Conservation (phyloP, 352 stramenopile species). For the Phytophthora hibernalis region DNA sequence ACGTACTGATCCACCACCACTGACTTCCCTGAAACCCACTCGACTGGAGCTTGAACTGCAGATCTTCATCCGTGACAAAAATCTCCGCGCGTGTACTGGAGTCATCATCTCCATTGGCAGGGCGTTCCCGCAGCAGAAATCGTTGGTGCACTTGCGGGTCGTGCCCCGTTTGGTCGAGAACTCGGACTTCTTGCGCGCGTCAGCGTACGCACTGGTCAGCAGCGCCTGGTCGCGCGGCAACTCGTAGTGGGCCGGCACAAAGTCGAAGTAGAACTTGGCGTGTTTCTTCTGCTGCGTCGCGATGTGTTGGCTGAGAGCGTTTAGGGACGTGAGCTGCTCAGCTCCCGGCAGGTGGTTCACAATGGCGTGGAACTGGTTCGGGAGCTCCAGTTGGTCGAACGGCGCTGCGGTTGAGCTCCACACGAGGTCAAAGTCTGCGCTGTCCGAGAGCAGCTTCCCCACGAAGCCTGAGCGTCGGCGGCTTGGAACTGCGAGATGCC, state of each 20-base stretch:
- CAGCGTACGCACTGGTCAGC: conserved; percentile 54
- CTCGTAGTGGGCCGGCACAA: conserved; percentile 60
- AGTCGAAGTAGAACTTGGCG: conserved; percentile 76
- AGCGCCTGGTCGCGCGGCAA: conserved; percentile 66
- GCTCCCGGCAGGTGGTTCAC: conserved; percentile 79
- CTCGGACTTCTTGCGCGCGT: conserved; percentile 55
- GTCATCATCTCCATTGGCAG: conserved; percentile 44
- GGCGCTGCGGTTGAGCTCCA: conserved; percentile 51
- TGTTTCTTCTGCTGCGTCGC: conserved; percentile 51
- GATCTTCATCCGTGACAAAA: conserved; percentile 57
- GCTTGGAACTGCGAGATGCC: conserved; percentile 61
- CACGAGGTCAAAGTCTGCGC: conserved; percentile 70
- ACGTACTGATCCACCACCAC: conserved; percentile 81
- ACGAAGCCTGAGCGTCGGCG: conserved; percentile 37
- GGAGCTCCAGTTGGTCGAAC: conserved; percentile 50
- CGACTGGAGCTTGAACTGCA: conserved; percentile 53
- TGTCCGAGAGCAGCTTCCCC: conserved; percentile 52
- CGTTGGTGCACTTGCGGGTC: conserved; percentile 67
- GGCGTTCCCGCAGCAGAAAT: conserved; percentile 63
- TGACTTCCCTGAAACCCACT: conserved; percentile 51
- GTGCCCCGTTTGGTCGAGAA: conserved; percentile 58
- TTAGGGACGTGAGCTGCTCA: conserved; percentile 48
- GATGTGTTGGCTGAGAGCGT: conserved; percentile 60
- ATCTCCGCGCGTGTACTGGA: conserved; percentile 30
- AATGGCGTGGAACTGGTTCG: conserved; percentile 52